These are phyloP conservation scores for Colletotrichum sp. DNA, from an alignment of 2,329 filamentous ascomycete species.

Conservation along the genomic window DNA sequence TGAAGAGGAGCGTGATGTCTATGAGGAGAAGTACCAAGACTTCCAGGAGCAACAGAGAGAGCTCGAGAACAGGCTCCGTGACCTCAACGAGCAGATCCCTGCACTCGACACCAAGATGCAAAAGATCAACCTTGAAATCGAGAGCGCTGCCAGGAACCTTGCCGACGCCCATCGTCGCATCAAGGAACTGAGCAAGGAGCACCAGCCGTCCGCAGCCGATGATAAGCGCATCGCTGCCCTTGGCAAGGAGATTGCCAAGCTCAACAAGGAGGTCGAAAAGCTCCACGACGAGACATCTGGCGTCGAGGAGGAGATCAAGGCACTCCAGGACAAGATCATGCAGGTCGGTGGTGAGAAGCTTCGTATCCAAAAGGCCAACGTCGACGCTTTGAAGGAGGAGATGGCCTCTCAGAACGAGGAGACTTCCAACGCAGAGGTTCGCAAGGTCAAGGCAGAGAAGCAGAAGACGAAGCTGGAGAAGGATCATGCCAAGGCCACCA, in stretches of 20 bases:
- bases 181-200: slow-evolving; percentile 81
- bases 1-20: slow-evolving; percentile 82
- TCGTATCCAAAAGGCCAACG: slow-evolving; percentile 86
- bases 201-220: slow-evolving; percentile 81
- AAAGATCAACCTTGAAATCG: slow-evolving; percentile 87
- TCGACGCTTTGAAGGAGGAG: slow-evolving; percentile 87
- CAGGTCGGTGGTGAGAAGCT: slow-evolving; percentile 94
- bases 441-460: slow-evolving; percentile 93
- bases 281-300: slow-evolving; percentile 86
- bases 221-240: slow-evolving; percentile 74
- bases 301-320: slow-evolving; percentile 91
- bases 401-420: slow-evolving; percentile 82
- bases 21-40: slow-evolving; percentile 82
- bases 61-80: slow-evolving; percentile 74
- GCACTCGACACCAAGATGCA: slow-evolving; percentile 88
- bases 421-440: slow-evolving; percentile 84
- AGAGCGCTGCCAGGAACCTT: slow-evolving; percentile 84
- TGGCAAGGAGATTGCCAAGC: slow-evolving; percentile 76
- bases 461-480: slow-evolving; percentile 87
- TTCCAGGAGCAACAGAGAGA: slow-evolving; percentile 86
- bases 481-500: slow-evolving; percentile 76
- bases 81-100: slow-evolving; percentile 80
- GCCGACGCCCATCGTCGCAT: slow-evolving; percentile 84
- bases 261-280: slow-evolving; percentile 80
- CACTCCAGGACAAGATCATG: slow-evolving; percentile 96